Percentiles rank a stretch among this genome's conserved stretches.
phyloP scores from a whole-genome alignment of 257 asterid species.

The Solanum dulcamara region DNA sequence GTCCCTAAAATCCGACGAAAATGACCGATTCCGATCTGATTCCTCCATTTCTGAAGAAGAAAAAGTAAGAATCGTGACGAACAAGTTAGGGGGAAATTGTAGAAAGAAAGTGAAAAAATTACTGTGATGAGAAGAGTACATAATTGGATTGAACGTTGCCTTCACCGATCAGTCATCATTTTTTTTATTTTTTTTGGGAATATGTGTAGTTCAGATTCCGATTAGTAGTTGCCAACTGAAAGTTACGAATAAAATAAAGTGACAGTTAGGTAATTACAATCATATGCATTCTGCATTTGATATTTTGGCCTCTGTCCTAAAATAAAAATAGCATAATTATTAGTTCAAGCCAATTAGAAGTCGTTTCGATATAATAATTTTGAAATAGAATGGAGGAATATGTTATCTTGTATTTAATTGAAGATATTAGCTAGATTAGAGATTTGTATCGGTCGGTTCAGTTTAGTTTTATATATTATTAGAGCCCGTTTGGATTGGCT shows the following conservation, averaged over 20 bases:
- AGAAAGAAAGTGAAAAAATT: neutral
- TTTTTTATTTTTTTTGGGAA: neutral
- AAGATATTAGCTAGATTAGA: too few species aligned
- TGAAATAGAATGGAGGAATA: too few species aligned
- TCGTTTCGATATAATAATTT: too few species aligned
- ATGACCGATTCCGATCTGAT: neutral
- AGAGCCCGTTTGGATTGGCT: too few species aligned
- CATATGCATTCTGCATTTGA: neutral
- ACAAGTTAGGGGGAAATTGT: neutral
- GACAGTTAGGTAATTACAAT: neutral
- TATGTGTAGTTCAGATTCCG: neutral
- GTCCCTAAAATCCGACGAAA: neutral
- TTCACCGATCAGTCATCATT: neutral
- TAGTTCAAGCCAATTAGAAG: too few species aligned
- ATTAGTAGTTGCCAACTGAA: neutral
- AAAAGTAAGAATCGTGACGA: too few species aligned
- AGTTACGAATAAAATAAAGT: neutral
- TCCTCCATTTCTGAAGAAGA: constrained; percentile 1
- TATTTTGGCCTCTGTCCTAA: too few species aligned
- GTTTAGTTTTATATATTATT: too few species aligned
- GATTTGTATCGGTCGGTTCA: too few species aligned
- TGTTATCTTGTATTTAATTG: too few species aligned
- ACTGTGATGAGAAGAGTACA: neutral
- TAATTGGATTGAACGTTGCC: neutral
- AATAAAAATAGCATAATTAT: too few species aligned